Conservation (phyloP, 257 asterid species). For the Lycium ferocissimum region DNA sequence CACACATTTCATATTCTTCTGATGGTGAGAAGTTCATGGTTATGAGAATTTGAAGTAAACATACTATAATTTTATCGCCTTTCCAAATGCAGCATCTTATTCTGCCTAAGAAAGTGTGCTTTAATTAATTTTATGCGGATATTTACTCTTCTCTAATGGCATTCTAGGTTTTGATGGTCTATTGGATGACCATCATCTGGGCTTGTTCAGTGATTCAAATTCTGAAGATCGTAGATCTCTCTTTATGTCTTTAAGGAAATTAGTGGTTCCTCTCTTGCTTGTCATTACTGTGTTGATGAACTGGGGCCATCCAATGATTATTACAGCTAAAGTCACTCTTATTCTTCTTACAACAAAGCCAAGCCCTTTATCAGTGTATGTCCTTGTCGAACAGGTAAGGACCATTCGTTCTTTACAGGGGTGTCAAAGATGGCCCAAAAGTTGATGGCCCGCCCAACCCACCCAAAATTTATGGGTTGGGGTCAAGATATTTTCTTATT, state of each 20-base stretch:
- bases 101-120: neutral
- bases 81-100: constrained; percentile 11
- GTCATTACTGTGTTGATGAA: constrained; percentile 44
- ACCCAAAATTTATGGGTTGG: too few relatives aligned
- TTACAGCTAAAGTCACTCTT: constrained; percentile 46
- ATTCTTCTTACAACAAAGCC: constrained; percentile 50
- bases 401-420: neutral
- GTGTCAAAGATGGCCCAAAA: too few relatives aligned
- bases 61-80: neutral
- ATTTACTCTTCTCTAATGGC: neutral
- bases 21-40: constrained; percentile 43
- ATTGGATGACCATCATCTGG: constrained; percentile 33
- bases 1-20: constrained; percentile 38
- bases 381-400: constrained; percentile 53
- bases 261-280: constrained; percentile 50
- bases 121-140: neutral
- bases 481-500: too few relatives aligned
- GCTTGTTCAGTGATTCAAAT: constrained; percentile 30
- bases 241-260: constrained; percentile 39
- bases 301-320: constrained; percentile 59
- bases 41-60: neutral
- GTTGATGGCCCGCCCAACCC: too few relatives aligned
- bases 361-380: constrained; percentile 48
- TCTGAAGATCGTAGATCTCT: constrained; percentile 30
- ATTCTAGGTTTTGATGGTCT: constrained; percentile 40